A percentile compares a stretch with the other conserved stretches of the same genome.
phyloP scores from a whole-genome alignment of 2,329 filamentous ascomycete species.

The Ophiostoma quercus region DNA sequence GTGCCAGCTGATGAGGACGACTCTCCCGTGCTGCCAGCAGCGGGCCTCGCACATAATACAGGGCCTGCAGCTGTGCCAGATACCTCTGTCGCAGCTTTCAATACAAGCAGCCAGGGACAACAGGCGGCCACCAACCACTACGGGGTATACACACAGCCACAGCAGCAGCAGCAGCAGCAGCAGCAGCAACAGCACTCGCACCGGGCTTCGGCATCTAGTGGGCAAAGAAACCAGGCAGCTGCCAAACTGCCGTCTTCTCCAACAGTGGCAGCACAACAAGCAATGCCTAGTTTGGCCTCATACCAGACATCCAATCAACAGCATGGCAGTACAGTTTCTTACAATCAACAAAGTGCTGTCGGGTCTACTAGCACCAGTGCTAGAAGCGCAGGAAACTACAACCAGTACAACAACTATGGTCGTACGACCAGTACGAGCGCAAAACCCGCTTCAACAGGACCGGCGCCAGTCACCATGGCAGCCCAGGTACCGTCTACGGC shows the following conservation, averaged over 20 bases:
- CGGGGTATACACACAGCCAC: not conserved
- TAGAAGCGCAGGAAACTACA: not conserved
- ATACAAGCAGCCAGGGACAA: not conserved
- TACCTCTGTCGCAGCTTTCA: not conserved
- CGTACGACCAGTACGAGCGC: not conserved
- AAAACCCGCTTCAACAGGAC: not conserved
- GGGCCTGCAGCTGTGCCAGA: not conserved
- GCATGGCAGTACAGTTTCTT: not conserved
- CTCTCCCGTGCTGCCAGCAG: not conserved
- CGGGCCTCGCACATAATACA: not conserved
- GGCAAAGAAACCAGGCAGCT: not conserved
- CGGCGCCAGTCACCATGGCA: not conserved
- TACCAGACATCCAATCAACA: not conserved
- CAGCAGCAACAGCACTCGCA: not conserved
- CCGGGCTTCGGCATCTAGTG: not conserved
- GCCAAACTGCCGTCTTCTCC: not conserved
- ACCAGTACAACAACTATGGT: not conserved
- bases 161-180: not conserved
- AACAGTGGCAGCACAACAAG: not conserved
- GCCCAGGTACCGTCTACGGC: not conserved
- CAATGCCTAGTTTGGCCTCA: not conserved
- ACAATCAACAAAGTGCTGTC: not conserved
- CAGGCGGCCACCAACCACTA: not conserved
- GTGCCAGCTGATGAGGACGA: not conserved
- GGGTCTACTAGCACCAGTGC: not conserved